phyloP scores from a whole-genome alignment of 176 grass and related monocot genomes.

The Bolboschoenus planiculmis region DNA sequence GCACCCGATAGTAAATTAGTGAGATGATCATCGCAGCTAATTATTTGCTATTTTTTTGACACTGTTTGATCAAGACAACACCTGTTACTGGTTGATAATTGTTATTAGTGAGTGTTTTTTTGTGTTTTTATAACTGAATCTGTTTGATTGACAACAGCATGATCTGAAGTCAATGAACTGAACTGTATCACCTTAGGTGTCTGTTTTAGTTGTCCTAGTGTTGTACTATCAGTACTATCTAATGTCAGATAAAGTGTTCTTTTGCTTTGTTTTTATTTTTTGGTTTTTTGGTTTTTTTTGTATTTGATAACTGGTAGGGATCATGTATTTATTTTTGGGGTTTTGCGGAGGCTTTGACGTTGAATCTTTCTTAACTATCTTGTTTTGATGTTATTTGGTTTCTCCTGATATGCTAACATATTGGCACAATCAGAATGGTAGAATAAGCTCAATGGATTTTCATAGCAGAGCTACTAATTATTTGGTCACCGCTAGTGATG shows the following conservation, averaged over 20 bases:
- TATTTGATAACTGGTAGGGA: neutral
- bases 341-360: neutral
- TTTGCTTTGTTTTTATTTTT: too few relatives aligned
- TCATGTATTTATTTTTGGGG: neutral
- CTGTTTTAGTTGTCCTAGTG: neutral
- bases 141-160: neutral
- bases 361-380: neutral
- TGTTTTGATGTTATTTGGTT: neutral
- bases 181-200: neutral
- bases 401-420: neutral
- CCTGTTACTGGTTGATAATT: neutral
- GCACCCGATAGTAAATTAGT: too few relatives aligned
- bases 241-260: neutral
- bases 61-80: neutral
- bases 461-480: slow-evolving; percentile 73
- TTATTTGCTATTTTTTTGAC: neutral
- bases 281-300: neutral
- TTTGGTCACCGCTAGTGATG: slow-evolving; percentile 85
- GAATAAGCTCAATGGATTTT: slow-evolving; percentile 98
- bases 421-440: slow-evolving; percentile 58
- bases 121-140: neutral
- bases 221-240: neutral
- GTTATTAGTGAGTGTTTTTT: neutral
- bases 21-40: too few relatives aligned
- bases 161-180: neutral